Evolutionary conservation across 768 basidiomycete species (phyloP).

Genomic region (Boletus rex-veris): DNA sequence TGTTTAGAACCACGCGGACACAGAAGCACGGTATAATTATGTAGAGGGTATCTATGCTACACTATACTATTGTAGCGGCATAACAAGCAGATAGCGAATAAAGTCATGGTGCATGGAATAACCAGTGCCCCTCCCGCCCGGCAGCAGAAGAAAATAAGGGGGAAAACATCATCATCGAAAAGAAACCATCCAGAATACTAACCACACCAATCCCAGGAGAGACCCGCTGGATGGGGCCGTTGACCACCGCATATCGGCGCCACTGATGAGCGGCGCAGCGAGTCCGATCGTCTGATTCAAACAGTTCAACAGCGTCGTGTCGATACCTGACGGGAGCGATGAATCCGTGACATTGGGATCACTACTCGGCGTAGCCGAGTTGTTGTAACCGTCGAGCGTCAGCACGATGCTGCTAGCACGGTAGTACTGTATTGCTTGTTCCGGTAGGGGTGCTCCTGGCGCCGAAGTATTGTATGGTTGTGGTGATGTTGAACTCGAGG

Average conservation of each 20-base stretch:
- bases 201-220: slow-evolving; percentile 16
- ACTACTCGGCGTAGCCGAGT: slow-evolving; percentile 46
- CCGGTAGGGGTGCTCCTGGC: slow-evolving; percentile 37
- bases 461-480: slow-evolving; percentile 30
- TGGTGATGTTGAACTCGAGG: slow-evolving; percentile 32
- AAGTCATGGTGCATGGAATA: too few relatives aligned
- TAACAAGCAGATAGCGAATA: too few relatives aligned
- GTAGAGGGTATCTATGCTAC: too few relatives aligned
- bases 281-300: slow-evolving; percentile 60
- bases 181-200: slow-evolving; percentile 17
- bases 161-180: background rate
- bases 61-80: too few relatives aligned
- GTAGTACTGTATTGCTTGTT: slow-evolving; percentile 65
- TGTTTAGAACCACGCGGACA: too few relatives aligned
- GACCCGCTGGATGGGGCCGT: background rate
- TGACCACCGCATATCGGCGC: slow-evolving; percentile 20
- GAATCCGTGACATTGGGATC: slow-evolving; percentile 42
- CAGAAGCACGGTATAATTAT: too few relatives aligned
- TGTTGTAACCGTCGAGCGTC: slow-evolving; percentile 64
- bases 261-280: slow-evolving; percentile 55
- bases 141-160: too few relatives aligned
- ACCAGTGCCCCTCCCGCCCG: too few relatives aligned
- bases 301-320: slow-evolving; percentile 49
- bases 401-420: slow-evolving; percentile 62
- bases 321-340: slow-evolving; percentile 51